Conservation (phyloP, 805 yeast species). For the Schizosaccharomyces japonicus region DNA sequence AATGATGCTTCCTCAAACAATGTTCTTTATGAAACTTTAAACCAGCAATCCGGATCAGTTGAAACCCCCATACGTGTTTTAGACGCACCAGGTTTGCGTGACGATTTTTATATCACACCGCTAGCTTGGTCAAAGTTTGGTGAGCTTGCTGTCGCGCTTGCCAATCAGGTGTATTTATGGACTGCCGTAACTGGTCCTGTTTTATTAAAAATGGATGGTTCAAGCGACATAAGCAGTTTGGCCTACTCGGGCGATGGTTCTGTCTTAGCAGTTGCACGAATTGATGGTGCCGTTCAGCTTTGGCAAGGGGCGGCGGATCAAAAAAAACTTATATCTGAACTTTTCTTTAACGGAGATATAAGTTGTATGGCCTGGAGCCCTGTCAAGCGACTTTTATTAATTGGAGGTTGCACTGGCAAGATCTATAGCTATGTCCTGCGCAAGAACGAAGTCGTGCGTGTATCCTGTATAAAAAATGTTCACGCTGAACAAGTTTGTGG, state of each 20-base stretch:
- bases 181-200: not conserved
- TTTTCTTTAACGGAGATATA: slow-evolving; percentile 45
- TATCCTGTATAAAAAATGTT: slow-evolving; percentile 15
- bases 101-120: slow-evolving; percentile 74
- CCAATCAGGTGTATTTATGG: slow-evolving; percentile 70
- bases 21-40: not conserved
- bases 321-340: slow-evolving; percentile 44
- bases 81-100: slow-evolving; percentile 86
- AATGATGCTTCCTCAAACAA: no score
- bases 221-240: slow-evolving; percentile 13
- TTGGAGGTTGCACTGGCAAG: slow-evolving; percentile 2
- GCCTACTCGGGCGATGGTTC: slow-evolving; percentile 76
- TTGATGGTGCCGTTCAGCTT: slow-evolving; percentile 64
- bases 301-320: slow-evolving; percentile 80
- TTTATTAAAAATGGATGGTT: slow-evolving; percentile 25
- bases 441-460: not conserved
- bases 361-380: slow-evolving; percentile 67
- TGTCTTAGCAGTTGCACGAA: slow-evolving; percentile 60
- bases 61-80: slow-evolving; percentile 37
- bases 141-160: slow-evolving; percentile 70
- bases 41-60: not conserved
- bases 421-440: not conserved
- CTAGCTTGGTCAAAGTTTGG: slow-evolving; percentile 72
- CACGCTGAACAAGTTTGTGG: slow-evolving; percentile 39
- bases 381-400: not conserved